Conservation (phyloP, 2,329 filamentous ascomycete genomes). For the Nakataea oryzae region DNA sequence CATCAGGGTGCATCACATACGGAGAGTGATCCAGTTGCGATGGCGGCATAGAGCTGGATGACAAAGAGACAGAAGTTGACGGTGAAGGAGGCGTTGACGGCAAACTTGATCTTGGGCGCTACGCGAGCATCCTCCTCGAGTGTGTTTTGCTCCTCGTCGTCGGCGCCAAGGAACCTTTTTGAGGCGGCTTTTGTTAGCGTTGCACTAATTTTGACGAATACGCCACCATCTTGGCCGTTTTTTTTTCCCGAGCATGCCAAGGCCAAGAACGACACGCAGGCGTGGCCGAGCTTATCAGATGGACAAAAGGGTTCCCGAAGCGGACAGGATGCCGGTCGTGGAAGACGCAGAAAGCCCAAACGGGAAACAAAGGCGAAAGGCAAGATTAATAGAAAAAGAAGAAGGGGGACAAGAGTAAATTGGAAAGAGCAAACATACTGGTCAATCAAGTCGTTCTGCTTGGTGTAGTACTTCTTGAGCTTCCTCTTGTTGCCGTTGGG, state of each 20-base stretch:
- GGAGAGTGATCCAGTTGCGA: constrained; percentile 48
- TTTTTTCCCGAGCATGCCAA: not conserved
- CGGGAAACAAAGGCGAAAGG: too few relatives aligned
- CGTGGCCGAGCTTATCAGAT: not conserved
- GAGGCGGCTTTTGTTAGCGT: not conserved
- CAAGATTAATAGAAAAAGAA: not conserved
- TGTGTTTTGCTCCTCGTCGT: constrained; percentile 41
- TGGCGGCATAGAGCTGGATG: constrained; percentile 48
- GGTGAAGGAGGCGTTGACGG: constrained; percentile 38
- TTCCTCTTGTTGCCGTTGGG: constrained; percentile 30
- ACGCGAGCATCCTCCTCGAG: constrained; percentile 39
- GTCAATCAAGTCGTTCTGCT: constrained; percentile 37
- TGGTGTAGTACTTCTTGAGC: constrained; percentile 34
- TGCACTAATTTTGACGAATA: too few relatives aligned
- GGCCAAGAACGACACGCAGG: not conserved
- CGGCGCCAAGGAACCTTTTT: constrained; percentile 36
- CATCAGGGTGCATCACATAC: constrained; percentile 6
- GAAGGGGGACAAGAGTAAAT: too few relatives aligned
- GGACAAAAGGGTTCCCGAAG: not conserved
- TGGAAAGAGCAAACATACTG: constrained; percentile 10
- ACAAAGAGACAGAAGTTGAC: constrained; percentile 44
- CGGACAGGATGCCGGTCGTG: too few relatives aligned
- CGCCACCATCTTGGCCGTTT: not conserved
- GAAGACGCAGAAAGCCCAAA: not conserved
- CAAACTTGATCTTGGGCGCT: constrained; percentile 39